These are phyloP conservation scores for Entomortierella beljakovae DNA, from an alignment of 192 early-diverging fungal species.

Conservation along the genomic window DNA sequence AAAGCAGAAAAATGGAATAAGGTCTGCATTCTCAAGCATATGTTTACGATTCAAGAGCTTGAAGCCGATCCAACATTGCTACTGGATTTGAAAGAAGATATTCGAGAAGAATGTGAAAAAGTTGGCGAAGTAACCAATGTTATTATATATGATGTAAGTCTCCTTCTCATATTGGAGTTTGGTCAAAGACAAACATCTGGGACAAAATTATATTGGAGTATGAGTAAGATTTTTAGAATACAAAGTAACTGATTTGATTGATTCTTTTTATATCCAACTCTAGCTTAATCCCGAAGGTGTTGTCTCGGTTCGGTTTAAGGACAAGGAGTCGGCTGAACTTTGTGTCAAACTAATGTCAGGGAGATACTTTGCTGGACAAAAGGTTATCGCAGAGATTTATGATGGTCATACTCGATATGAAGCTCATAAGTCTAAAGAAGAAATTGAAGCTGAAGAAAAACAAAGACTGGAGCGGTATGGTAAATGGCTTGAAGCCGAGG, in stretches of 20 bases:
- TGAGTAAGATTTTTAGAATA: neutral
- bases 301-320: constrained; percentile 90
- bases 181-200: too few relatives aligned
- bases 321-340: constrained; percentile 76
- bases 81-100: constrained; percentile 94
- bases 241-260: neutral
- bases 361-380: constrained; percentile 88
- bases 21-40: constrained; percentile 93
- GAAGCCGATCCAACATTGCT: constrained; percentile 89
- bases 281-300: constrained; percentile 85
- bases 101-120: constrained; percentile 93
- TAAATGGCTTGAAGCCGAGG: constrained; percentile 84
- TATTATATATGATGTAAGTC: constrained; percentile 91
- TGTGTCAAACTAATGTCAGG: constrained; percentile 93
- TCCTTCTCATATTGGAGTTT: neutral
- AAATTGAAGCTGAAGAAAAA: constrained; percentile 80
- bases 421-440: constrained; percentile 63
- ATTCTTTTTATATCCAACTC: constrained; percentile 4
- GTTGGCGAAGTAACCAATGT: constrained; percentile 95
- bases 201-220: too few relatives aligned
- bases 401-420: constrained; percentile 88
- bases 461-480: constrained; percentile 87
- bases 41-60: constrained; percentile 92
- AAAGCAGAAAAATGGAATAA: constrained; percentile 82
- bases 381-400: constrained; percentile 80